Evolutionary conservation across 2,329 filamentous ascomycete species (phyloP).

Genomic region (Fusarium bulbicola): DNA sequence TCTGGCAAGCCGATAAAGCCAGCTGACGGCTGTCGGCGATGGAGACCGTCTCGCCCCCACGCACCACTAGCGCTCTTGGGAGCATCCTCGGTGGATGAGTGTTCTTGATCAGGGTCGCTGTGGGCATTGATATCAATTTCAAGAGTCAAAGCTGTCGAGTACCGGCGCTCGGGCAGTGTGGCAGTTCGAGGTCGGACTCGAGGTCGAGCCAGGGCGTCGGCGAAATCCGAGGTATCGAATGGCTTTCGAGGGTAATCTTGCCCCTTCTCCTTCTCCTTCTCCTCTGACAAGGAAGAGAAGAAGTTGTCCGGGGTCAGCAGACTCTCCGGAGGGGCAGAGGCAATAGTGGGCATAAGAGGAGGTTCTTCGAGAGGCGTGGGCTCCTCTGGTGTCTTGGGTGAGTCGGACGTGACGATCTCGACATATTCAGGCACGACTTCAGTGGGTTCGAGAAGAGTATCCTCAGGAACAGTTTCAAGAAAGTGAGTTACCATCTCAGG

Average conservation of each 20-base stretch:
- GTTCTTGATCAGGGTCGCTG: constrained; percentile 26
- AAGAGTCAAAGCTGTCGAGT: constrained; percentile 40
- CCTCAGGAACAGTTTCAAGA: constrained; percentile 38
- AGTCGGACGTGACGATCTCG: constrained; percentile 4
- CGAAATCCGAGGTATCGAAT: constrained; percentile 26
- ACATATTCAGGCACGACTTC: constrained; percentile 3
- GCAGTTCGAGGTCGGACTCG: constrained; percentile 27
- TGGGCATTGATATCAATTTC: constrained; percentile 33
- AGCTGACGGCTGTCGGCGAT: constrained; percentile 40
- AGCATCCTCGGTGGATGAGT: constrained; percentile 30
- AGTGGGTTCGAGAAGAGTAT: constrained; percentile 23
- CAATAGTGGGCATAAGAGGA: constrained; percentile 15
- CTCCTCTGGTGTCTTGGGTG: neutral
- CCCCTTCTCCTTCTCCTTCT: constrained; percentile 29
- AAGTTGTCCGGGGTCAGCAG: constrained; percentile 24
- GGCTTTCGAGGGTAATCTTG: constrained; percentile 17
- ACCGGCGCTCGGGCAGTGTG: constrained; percentile 38
- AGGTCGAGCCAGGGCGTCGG: constrained; percentile 21
- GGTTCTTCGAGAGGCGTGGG: constrained; percentile 4
- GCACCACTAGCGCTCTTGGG: constrained; percentile 35
- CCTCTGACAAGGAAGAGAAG: constrained; percentile 1
- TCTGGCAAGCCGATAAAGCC: constrained; percentile 41
- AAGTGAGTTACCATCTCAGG: constrained; percentile 19
- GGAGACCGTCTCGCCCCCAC: constrained; percentile 10
- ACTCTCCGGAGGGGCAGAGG: constrained; percentile 31